Conservation (phyloP, 2,329 filamentous ascomycete species). For the Rutstroemia sp. region DNA sequence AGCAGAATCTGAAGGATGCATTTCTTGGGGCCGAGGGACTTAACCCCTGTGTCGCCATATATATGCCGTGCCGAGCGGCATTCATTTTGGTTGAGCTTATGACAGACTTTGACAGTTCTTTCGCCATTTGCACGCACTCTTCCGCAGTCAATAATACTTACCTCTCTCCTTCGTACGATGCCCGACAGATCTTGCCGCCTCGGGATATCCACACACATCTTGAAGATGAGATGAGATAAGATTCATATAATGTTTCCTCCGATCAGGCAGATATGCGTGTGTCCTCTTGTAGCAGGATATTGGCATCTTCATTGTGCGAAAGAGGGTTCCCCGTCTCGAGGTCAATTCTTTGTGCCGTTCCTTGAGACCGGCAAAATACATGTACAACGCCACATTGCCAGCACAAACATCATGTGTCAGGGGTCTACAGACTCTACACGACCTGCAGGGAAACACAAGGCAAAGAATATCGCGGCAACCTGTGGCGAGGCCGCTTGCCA, state of each 20-base stretch:
- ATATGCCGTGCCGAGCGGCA: too few species aligned
- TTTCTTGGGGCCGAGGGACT: too few species aligned
- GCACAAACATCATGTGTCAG: slow-evolving; percentile 1
- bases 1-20: too few species aligned
- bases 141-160: too few species aligned
- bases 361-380: neutral
- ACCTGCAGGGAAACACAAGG: slow-evolving; percentile 8
- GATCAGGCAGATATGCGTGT: neutral
- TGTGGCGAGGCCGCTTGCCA: slow-evolving; percentile 2
- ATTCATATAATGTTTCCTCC: neutral
- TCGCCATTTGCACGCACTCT: too few species aligned
- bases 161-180: neutral
- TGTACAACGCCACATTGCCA: neutral
- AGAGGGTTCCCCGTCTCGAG: neutral
- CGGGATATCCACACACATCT: slow-evolving; percentile 2
- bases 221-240: slow-evolving; percentile 9
- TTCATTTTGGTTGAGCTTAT: too few species aligned
- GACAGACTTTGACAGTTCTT: too few species aligned
- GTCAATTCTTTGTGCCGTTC: neutral
- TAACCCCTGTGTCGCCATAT: too few species aligned
- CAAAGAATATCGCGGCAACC: neutral
- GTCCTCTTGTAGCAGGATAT: neutral
- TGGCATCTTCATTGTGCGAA: neutral
- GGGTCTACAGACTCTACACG: neutral
- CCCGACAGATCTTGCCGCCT: neutral